These are phyloP conservation scores for Cryptococcus sp. DNA, from an alignment of 1,284 basidiomycete species.

Conservation along the genomic window DNA sequence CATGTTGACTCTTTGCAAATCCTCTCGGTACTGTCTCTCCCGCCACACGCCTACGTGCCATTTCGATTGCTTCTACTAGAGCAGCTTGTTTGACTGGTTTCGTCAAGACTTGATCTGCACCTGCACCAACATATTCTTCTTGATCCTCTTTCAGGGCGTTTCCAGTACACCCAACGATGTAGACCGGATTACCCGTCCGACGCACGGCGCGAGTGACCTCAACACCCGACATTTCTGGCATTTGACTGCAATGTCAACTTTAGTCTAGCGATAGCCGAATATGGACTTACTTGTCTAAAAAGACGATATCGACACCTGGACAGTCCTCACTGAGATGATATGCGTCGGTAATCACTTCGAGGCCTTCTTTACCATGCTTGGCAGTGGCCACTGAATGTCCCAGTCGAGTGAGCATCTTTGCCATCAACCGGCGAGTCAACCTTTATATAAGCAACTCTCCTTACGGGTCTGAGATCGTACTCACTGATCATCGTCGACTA, in stretches of 20 bases:
- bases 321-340: not conserved
- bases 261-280: not conserved
- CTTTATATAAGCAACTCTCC: not conserved
- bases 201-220: not conserved
- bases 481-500: not conserved
- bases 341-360: not conserved
- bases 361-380: not conserved
- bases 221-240: not conserved
- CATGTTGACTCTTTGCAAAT: not conserved
- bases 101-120: not conserved
- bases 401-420: not conserved
- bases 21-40: not conserved
- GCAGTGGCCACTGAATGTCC: not conserved
- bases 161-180: not conserved
- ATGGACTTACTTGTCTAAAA: not conserved
- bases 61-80: not conserved
- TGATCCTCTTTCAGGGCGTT: not conserved
- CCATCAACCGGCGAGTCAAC: not conserved
- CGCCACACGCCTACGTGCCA: not conserved
- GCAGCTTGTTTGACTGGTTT: not conserved
- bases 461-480: not conserved
- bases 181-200: not conserved
- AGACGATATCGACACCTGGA: not conserved
- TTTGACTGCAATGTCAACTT: not conserved
- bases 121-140: not conserved